Conservation (phyloP, 257 asterid species). For the Petrea volubilis region DNA sequence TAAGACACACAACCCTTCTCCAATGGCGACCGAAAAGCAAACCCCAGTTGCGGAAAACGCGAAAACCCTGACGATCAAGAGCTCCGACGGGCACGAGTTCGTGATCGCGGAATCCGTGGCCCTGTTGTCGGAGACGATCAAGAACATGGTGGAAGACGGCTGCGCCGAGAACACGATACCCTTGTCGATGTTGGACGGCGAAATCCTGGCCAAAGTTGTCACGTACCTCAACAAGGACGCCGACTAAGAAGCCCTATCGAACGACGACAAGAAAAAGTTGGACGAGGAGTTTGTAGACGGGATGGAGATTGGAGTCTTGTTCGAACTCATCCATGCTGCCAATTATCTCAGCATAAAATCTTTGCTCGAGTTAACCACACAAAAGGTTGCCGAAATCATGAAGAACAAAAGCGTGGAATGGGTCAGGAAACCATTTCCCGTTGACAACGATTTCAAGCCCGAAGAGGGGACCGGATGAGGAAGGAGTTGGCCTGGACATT, state of each 20-base stretch:
- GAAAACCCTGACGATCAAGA: too few species aligned
- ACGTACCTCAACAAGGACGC: slow-evolving; percentile 6
- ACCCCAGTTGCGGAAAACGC: too few species aligned
- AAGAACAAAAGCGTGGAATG: neutral
- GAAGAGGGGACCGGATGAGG: slow-evolving; percentile 13
- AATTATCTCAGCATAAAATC: neutral
- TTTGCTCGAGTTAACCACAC: neutral
- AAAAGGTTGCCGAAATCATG: slow-evolving; percentile 5
- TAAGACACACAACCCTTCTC: too few species aligned
- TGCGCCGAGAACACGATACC: neutral
- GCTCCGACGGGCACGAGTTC: neutral
- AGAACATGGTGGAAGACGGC: neutral
- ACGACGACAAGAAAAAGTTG: neutral
- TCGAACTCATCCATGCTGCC: neutral
- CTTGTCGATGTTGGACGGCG: neutral
- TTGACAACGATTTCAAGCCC: slow-evolving; percentile 5
- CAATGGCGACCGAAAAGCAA: too few species aligned
- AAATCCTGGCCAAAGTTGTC: slow-evolving; percentile 6
- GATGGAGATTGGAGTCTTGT: neutral
- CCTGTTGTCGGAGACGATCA: neutral
- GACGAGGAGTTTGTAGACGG: neutral
- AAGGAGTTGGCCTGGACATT: slow-evolving; percentile 3
- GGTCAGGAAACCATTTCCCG: neutral
- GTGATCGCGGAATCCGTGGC: neutral
- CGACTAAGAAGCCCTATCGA: neutral